Evolutionary conservation across 75 land plant species (phyloP).

Genomic region (Gnetum montanum): DNA sequence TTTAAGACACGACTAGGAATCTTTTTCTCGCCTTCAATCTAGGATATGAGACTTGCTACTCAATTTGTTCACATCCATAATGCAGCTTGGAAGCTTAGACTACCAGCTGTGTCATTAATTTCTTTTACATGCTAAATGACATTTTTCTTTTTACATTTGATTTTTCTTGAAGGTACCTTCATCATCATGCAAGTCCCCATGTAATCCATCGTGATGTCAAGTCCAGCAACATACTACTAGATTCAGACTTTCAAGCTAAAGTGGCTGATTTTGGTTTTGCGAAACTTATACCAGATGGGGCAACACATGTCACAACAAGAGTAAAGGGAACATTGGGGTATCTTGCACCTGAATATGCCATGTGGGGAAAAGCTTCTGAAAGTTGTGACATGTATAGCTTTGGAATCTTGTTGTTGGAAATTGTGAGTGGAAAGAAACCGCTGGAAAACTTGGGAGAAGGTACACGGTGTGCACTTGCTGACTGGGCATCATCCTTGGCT

Average conservation of each 20-base stretch:
- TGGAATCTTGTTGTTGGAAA: conserved; percentile 68
- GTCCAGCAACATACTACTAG: conserved; percentile 68
- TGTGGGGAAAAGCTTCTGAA: conserved; percentile 75
- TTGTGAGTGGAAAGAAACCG: conserved; percentile 61
- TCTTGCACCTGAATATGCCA: conserved; percentile 83
- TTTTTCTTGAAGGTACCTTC: conserved; percentile 49
- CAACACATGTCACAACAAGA: conserved; percentile 57
- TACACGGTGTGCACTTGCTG: conserved; percentile 34
- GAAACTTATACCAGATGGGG: conserved; percentile 81
- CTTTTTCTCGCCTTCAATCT: too few species aligned
- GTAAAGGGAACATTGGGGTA: conserved; percentile 81
- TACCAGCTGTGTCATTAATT: too few species aligned
- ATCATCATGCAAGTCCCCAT: conserved; percentile 67
- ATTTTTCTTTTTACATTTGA: not conserved
- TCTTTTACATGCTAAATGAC: too few species aligned
- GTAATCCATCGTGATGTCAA: conserved; percentile 79
- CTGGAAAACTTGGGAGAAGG: conserved; percentile 48
- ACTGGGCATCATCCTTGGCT: conserved; percentile 66
- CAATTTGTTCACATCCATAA: too few species aligned
- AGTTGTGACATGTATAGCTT: conserved; percentile 84
- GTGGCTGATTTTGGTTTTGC: conserved; percentile 88
- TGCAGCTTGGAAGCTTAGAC: too few species aligned
- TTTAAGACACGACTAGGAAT: too few species aligned
- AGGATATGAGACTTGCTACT: too few species aligned
- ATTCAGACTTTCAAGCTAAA: conserved; percentile 51